Conservation (phyloP, 2,329 filamentous ascomycete species). For the Orbilia quercus region DNA sequence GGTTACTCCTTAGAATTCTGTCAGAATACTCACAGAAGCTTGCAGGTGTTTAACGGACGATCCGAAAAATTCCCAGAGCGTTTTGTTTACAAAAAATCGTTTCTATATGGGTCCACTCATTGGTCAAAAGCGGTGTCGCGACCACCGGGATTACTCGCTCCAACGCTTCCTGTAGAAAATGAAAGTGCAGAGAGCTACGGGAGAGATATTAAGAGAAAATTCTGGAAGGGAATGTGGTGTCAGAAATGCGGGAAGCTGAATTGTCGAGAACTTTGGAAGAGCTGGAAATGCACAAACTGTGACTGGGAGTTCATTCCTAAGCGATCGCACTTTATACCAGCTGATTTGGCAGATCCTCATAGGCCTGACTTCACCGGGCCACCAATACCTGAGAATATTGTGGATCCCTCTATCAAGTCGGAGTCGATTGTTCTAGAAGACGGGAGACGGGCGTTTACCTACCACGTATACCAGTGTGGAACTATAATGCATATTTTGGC, state of each 20-base stretch:
- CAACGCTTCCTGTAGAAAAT: constrained; percentile 29
- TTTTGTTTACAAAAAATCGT: constrained; percentile 55
- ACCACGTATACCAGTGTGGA: constrained; percentile 64
- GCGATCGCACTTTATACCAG: constrained; percentile 61
- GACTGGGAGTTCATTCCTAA: constrained; percentile 67
- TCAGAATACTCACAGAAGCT: not conserved
- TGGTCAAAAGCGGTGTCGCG: constrained; percentile 57
- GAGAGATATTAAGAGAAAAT: constrained; percentile 61
- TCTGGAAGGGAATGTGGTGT: constrained; percentile 75
- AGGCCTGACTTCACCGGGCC: constrained; percentile 61
- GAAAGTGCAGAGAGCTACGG: constrained; percentile 33
- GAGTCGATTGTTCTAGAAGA: constrained; percentile 60
- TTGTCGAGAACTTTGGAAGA: constrained; percentile 71
- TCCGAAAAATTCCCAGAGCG: constrained; percentile 8
- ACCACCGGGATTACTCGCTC: constrained; percentile 32
- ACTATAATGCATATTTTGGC: constrained; percentile 70
- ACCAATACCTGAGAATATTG: constrained; percentile 57
- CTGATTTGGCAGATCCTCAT: constrained; percentile 62
- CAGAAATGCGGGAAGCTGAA: constrained; percentile 73
- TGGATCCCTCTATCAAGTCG: constrained; percentile 61
- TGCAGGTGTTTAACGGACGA: constrained; percentile 27
- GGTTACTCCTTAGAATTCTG: not conserved
- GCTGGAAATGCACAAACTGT: constrained; percentile 71
- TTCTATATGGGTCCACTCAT: constrained; percentile 58
- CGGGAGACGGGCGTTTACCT: constrained; percentile 62